Evolutionary conservation across 768 basidiomycete species (phyloP).

Genomic region (Ramaria rubella): DNA sequence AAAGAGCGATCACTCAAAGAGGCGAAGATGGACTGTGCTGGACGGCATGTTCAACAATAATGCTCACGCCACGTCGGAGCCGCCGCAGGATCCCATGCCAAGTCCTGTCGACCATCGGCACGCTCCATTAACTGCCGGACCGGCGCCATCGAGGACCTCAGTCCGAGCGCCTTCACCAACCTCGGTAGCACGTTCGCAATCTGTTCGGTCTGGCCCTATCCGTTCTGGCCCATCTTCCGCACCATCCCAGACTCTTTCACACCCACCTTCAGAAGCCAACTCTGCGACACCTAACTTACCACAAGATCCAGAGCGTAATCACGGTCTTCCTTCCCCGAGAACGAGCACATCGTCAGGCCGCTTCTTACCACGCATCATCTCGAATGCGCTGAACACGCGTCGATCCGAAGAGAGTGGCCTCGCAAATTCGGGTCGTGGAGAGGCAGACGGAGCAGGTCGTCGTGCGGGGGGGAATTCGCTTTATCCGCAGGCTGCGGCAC

Average conservation of each 20-base stretch:
- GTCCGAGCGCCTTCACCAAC: conserved; percentile 24
- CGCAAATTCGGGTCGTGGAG: neutral
- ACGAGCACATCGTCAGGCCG: conserved; percentile 24
- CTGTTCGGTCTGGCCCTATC: conserved; percentile 22
- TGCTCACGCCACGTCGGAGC: neutral
- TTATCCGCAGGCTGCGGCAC: conserved; percentile 52
- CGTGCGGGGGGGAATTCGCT: neutral
- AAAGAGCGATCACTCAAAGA: conserved; percentile 27
- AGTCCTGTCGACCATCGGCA: neutral
- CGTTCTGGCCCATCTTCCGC: conserved; percentile 21
- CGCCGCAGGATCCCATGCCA: neutral
- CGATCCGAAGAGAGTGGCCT: conserved; percentile 47
- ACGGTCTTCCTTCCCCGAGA: neutral
- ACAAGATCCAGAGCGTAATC: neutral
- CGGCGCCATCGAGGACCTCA: conserved; percentile 9
- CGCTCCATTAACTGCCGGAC: too few species aligned
- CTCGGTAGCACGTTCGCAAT: conserved; percentile 13
- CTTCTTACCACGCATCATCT: conserved; percentile 66
- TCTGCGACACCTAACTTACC: conserved; percentile 5
- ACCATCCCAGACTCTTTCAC: conserved; percentile 18
- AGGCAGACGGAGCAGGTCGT: neutral
- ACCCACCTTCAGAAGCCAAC: neutral
- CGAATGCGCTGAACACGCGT: conserved; percentile 53
- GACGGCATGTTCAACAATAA: conserved; percentile 36
- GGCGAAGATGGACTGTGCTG: conserved; percentile 70